A percentile compares a stretch with the other conserved stretches of the same genome.
phyloP scores from a whole-genome alignment of 2,329 filamentous ascomycete species.

The Pyrenochaeta sp. region DNA sequence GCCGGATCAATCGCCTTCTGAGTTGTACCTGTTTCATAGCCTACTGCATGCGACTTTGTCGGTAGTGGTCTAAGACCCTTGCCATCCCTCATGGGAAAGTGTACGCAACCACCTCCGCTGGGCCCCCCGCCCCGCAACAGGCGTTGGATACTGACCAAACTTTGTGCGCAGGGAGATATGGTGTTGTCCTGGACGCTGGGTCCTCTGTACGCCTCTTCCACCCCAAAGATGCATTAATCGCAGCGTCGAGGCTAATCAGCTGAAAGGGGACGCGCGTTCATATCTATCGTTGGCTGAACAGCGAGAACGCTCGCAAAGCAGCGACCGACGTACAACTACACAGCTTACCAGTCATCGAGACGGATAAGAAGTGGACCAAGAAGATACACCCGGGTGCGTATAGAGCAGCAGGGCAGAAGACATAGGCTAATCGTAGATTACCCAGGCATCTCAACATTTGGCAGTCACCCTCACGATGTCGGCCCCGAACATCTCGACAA shows the following conservation, averaged over 20 bases:
- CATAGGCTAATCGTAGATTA: constrained; percentile 19
- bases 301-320: constrained; percentile 69
- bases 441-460: constrained; percentile 83
- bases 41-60: constrained; percentile 38
- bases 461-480: constrained; percentile 76
- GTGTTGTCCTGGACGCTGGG: constrained; percentile 95
- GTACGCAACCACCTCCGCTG: constrained; percentile 40
- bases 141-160: constrained; percentile 30
- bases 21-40: constrained; percentile 1
- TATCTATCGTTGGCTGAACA: constrained; percentile 92
- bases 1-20: constrained; percentile 8
- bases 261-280: constrained; percentile 83
- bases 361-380: constrained; percentile 87
- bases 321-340: constrained; percentile 68
- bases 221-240: background rate
- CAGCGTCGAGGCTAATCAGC: constrained; percentile 24
- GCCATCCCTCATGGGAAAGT: constrained; percentile 52
- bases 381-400: constrained; percentile 84
- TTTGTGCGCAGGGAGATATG: constrained; percentile 70
- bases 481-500: constrained; percentile 82
- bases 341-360: constrained; percentile 79
- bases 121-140: constrained; percentile 10
- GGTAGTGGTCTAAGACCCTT: constrained; percentile 24
- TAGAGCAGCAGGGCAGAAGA: background rate
- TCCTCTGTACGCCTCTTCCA: constrained; percentile 71